Evolutionary conservation across 2,329 filamentous ascomycete species (phyloP).

Genomic region (Pseudogymnoascus sp.): DNA sequence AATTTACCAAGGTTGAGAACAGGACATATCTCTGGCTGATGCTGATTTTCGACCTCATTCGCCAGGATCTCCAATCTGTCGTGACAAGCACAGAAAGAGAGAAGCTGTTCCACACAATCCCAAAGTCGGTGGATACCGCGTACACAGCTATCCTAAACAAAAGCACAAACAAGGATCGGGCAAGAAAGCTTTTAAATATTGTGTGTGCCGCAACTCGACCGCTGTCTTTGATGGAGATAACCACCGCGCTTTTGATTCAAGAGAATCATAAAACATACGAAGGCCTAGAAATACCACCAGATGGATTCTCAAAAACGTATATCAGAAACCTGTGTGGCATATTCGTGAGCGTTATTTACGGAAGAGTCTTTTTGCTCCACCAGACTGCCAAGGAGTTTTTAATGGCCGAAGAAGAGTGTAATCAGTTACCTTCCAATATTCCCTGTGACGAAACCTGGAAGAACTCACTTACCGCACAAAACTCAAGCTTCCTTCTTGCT

Average conservation of each 20-base stretch:
- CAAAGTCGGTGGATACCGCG: conserved; percentile 26
- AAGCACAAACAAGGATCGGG: conserved; percentile 21
- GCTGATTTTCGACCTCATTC: conserved; percentile 20
- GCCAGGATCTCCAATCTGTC: conserved; percentile 15
- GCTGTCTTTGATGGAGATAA: conserved; percentile 29
- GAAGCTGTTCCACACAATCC: conserved; percentile 14
- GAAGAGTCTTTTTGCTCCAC: conserved; percentile 32
- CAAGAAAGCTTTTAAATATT: conserved; percentile 30
- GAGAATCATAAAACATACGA: conserved; percentile 9
- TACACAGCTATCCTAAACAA: conserved; percentile 31
- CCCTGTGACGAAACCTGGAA: conserved; percentile 7
- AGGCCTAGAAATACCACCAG: conserved; percentile 15
- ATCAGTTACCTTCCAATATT: neutral
- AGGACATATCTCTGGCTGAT: conserved; percentile 17
- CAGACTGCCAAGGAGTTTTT: conserved; percentile 35
- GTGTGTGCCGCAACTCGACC: conserved; percentile 30
- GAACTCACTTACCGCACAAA: conserved; percentile 5
- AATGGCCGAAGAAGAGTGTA: neutral
- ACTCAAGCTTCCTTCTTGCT: conserved; percentile 10
- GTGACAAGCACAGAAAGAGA: conserved; percentile 20
- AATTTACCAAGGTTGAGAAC: conserved; percentile 11
- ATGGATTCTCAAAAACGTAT: conserved; percentile 14
- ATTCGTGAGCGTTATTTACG: conserved; percentile 30
- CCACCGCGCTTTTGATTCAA: conserved; percentile 20
- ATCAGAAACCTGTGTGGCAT: conserved; percentile 30